Percentiles rank a stretch among this genome's conserved stretches.
Evolutionary conservation across 495 filamentous ascomycete species (phyloP).

Genomic region (Penicillium roqueforti): DNA sequence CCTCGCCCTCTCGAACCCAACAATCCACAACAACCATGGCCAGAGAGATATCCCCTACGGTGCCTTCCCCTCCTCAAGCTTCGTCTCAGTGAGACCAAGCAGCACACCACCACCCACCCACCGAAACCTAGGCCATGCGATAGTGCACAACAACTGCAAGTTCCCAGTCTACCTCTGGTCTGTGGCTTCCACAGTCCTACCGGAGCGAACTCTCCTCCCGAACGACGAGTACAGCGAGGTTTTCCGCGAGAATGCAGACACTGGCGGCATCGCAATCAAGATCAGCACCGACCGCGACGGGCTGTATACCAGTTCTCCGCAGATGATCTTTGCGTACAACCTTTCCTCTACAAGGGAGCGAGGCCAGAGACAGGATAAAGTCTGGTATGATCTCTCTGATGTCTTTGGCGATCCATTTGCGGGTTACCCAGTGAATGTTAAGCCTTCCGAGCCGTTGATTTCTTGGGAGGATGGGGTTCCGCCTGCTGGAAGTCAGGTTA

Average conservation of each 20-base stretch:
- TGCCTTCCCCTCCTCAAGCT: slow-evolving; percentile 7
- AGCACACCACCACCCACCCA: slow-evolving; percentile 1
- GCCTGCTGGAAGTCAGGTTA: slow-evolving; percentile 48
- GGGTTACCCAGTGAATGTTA: slow-evolving; percentile 39
- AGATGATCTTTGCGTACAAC: slow-evolving; percentile 54
- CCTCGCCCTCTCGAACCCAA: slow-evolving; percentile 9
- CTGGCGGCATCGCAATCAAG: slow-evolving; percentile 55
- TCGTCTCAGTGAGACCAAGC: not conserved
- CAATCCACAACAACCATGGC: not conserved
- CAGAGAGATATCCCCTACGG: not conserved
- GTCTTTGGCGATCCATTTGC: slow-evolving; percentile 55
- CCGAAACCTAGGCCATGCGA: slow-evolving; percentile 39
- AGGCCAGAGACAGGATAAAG: slow-evolving; percentile 3
- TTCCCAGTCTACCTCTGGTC: slow-evolving; percentile 52
- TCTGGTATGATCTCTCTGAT: slow-evolving; percentile 58
- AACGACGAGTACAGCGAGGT: slow-evolving; percentile 33
- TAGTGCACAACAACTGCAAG: slow-evolving; percentile 48
- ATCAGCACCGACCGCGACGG: slow-evolving; percentile 45
- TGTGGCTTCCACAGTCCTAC: slow-evolving; percentile 38
- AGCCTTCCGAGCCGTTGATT: slow-evolving; percentile 39
- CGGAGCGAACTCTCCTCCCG: slow-evolving; percentile 24
- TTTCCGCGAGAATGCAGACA: slow-evolving; percentile 41
- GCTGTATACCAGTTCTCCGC: slow-evolving; percentile 45
- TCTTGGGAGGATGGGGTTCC: slow-evolving; percentile 47
- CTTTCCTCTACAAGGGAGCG: slow-evolving; percentile 29